These are phyloP conservation scores for Magnusiomyces ingens DNA, from an alignment of 1,139 yeast genomes.

Conservation along the genomic window DNA sequence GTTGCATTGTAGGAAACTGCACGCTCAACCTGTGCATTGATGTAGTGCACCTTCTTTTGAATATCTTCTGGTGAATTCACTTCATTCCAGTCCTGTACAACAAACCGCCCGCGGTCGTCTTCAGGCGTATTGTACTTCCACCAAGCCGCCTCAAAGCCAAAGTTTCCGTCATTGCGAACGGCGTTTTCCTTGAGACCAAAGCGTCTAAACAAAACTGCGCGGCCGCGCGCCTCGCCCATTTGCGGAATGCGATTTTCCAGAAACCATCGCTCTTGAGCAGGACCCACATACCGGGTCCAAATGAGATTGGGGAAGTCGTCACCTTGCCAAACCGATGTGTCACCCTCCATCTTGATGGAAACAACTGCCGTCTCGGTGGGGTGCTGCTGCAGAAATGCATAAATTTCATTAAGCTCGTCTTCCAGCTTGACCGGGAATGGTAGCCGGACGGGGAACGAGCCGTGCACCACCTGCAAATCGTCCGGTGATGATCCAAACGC, in stretches of 20 bases:
- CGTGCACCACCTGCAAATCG: conserved; percentile 65
- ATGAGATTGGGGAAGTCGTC: conserved; percentile 63
- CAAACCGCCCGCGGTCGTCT: conserved; percentile 56
- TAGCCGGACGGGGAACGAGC: conserved; percentile 65
- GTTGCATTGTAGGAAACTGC: conserved; percentile 49
- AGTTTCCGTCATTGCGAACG: conserved; percentile 30
- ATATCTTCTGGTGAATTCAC: conserved; percentile 48
- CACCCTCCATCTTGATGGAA: conserved; percentile 72
- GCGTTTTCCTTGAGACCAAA: conserved; percentile 53
- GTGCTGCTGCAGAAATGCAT: conserved; percentile 48
- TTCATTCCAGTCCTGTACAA: conserved; percentile 74
- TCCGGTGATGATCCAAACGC: conserved; percentile 26
- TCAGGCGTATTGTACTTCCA: conserved; percentile 65
- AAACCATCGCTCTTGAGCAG: conserved; percentile 54
- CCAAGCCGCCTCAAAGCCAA: conserved; percentile 62
- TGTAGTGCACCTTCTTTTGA: conserved; percentile 50
- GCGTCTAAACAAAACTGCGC: conserved; percentile 59
- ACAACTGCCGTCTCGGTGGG: conserved; percentile 57
- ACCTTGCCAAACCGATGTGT: conserved; percentile 46
- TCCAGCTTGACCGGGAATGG: conserved; percentile 50
- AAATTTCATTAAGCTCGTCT: conserved; percentile 49
- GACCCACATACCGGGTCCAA: conserved; percentile 52
- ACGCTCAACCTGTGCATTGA: conserved; percentile 49
- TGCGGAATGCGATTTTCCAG: conserved; percentile 51
- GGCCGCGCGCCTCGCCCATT: conserved; percentile 60